phyloP scores from a whole-genome alignment of 306 rosid genomes.

The Dalbergia oliveri region DNA sequence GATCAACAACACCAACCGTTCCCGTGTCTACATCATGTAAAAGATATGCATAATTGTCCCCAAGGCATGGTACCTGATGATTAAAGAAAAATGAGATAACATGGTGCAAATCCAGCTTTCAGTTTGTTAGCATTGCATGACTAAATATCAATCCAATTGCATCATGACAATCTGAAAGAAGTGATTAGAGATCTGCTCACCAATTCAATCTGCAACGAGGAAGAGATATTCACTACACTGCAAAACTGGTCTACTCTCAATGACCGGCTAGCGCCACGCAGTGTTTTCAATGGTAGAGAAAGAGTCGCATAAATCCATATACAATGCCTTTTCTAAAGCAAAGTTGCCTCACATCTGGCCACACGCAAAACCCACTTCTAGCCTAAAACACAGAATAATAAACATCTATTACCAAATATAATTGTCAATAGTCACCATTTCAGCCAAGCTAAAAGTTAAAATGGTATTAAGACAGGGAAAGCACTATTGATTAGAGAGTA shows the following conservation, averaged over 20 bases:
- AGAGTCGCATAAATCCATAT: conserved; percentile 79
- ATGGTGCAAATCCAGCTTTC: background rate
- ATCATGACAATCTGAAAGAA: background rate
- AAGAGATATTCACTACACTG: conserved; percentile 85
- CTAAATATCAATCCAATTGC: conserved; percentile 17
- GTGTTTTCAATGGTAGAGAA: conserved; percentile 84
- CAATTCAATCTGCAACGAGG: conserved; percentile 91
- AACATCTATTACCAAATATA: conserved; percentile 44
- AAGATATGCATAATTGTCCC: conserved; percentile 92
- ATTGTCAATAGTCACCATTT: conserved; percentile 14
- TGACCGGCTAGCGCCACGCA: conserved; percentile 92
- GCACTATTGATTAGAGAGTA: background rate
- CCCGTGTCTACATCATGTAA: conserved; percentile 93
- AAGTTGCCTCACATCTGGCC: conserved; percentile 87
- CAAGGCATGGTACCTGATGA: conserved; percentile 89
- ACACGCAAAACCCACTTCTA: conserved; percentile 69
- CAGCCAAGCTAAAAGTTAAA: conserved; percentile 8
- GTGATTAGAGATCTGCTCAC: conserved; percentile 56
- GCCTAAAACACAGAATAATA: conserved; percentile 54
- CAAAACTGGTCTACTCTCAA: conserved; percentile 85
- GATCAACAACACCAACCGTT: conserved; percentile 97
- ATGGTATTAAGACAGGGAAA: background rate
- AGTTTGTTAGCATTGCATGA: background rate
- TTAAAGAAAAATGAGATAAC: conserved; percentile 23
- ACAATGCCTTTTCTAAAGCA: conserved; percentile 76